Evolutionary conservation across 202 grass and related monocot species (phyloP), one percentile per base, ranked within the genome.

Genomic region (Setaria viridis): DNA sequence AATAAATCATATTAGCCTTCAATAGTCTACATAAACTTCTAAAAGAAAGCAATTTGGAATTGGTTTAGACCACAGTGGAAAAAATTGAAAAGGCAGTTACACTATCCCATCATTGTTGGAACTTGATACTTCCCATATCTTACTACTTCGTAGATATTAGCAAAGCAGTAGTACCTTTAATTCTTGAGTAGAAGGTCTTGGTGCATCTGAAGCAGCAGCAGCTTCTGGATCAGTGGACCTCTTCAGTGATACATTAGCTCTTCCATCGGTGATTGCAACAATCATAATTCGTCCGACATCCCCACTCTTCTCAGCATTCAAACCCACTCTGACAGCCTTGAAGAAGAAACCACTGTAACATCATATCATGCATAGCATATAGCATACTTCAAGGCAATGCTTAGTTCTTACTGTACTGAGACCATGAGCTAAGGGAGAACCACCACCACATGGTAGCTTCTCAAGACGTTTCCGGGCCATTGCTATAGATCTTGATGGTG

Each of bases 231-330:
- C 96, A 84, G 80, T 94, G 21, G 96, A 99, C 90, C 78, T 94
- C 91, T 99, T 99, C 60, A 99, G 76, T 63, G 96, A 96, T 72
- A 99, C 79, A 80, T 99, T 99, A 59, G 96, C 96, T 89, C 96
- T 92, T 85, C 96, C 93, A 68, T 99, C 96, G 7, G 96, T 99
- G 85, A 99, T 92, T 83, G 93, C 96, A 87, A 99, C 96, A 47
- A 99, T 96, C 96, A 99, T 99, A 46, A 99, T 86, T 55, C 96
- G 93, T 45, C 96, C 96, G 72, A 99, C 96, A 92, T 99, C 96
- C 6, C 96, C 91, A 80, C 96, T 96, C 85, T 95, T 99, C 82
- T 95, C 96, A 89, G 96, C 96, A 92, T 99, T 99, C 88, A 99
- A 37, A 9, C 96, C 96, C 78, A 99, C 96, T 86, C 96, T 95